Base-by-base conservation (phyloP, 306 rosid genomes). In the Potentilla sterilis region DNA sequence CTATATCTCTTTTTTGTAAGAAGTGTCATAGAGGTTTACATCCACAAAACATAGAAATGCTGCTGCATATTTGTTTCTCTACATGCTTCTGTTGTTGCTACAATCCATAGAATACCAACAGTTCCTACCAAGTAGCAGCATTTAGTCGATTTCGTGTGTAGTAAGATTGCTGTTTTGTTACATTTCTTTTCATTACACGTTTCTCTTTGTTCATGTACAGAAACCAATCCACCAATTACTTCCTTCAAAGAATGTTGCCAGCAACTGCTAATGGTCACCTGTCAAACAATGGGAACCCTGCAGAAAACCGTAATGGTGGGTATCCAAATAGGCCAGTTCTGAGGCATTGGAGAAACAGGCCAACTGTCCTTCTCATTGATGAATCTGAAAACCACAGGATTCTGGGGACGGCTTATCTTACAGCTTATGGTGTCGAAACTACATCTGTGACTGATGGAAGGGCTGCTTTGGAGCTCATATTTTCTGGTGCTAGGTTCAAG, bases 401-500 rank as follows among this genome's bases (percentile, higher is more conserved):
- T 37, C 1, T 69, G n/a, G 69, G 44, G 63, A 62, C 8, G n/a
- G 68, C 67, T 18, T 8, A 59, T 40, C 51, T 64, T 10, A 3
- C 42, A 18, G 18, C 51, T 21, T 76, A 38, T 74, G 84, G 80
- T 9, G 77, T 55, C 22, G 74, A 70, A 48, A 42, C 77, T 62
- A 16, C 64, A 55, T 57, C 73, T 63, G 73, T 75, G 21, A 64
- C 19, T 11, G 19, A 43, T 63, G 80, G 84, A 18, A 37, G 42
- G 38, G 84, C 73, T 51, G 84, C 80, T 1, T 15, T 70, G 62
- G 73, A 80, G 59, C 77, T 69, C 59, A 70, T 63, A 22, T 44
- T 47, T 12, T 61, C 49, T 48, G 74, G 84, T 49, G 43, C 67
- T 18, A 28, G 43, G 8, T 80, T 70, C 51, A 14, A 54, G 35